Conservation (phyloP, 805 yeast species). For the Wickerhamomyces alni region DNA sequence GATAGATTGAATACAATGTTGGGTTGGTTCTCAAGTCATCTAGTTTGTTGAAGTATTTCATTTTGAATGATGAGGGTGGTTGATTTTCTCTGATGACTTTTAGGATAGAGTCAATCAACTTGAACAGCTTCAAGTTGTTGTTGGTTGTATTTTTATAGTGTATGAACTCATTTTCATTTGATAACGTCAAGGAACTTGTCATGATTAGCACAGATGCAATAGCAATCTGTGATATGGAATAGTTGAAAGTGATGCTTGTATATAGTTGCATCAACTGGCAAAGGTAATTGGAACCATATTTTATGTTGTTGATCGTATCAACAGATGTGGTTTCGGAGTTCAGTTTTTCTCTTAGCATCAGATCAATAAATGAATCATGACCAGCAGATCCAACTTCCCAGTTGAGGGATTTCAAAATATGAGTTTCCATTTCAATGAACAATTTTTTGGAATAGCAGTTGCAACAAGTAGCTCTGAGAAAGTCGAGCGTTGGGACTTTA, state of each 20-base stretch:
- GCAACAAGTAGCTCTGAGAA: conserved; percentile 50
- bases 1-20: conserved; percentile 8
- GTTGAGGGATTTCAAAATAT: conserved; percentile 52
- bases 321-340: conserved; percentile 19
- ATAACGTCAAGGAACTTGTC: conserved; percentile 35
- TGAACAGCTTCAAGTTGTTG: conserved; percentile 15
- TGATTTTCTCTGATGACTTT: conserved; percentile 11
- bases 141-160: conserved; percentile 23
- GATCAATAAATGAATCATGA: conserved; percentile 57
- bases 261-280: conserved; percentile 66
- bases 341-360: conserved; percentile 36
- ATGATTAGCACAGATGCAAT: conserved; percentile 46
- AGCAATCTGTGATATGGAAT: conserved; percentile 39
- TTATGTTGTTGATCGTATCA: conserved; percentile 39
- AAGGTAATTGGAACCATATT: conserved; percentile 50
- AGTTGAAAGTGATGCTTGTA: conserved; percentile 48
- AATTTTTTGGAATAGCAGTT: conserved; percentile 48
- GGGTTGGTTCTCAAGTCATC: conserved; percentile 11
- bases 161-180: conserved; percentile 11
- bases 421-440: conserved; percentile 65
- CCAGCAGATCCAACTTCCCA: conserved; percentile 64
- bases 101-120: conserved; percentile 18
- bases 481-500: conserved; percentile 49
- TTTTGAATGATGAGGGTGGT: conserved; percentile 37
- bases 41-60: conserved; percentile 35